Percentiles rank a stretch among this genome's conserved stretches.
Conservation (phyloP, 805 yeast species). For the Yarrowia deformans region DNA sequence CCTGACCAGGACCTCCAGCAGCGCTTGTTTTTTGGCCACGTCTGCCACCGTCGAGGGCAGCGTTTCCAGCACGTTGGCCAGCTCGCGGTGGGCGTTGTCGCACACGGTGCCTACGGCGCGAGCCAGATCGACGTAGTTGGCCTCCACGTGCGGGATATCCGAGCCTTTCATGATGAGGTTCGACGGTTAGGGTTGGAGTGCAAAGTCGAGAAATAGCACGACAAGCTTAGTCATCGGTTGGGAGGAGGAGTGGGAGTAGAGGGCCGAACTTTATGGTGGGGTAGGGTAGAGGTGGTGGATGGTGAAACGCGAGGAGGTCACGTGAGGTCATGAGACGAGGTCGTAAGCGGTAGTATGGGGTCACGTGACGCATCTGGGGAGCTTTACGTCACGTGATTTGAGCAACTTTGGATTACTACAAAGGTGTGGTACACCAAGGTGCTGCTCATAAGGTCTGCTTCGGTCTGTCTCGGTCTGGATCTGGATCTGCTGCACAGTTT, state of each 20-base stretch:
- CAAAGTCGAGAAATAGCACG: neutral
- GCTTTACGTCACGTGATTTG: no score
- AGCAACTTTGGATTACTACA: no score
- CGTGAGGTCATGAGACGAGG: no score
- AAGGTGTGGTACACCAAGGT: no score
- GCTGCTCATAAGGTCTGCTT: no score
- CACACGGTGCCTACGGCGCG: slow-evolving; percentile 66
- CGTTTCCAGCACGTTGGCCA: slow-evolving; percentile 66
- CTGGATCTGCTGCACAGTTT: no score
- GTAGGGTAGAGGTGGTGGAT: no score
- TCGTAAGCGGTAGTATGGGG: no score
- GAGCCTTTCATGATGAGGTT: slow-evolving; percentile 35
- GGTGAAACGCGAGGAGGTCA: no score
- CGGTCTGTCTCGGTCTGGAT: no score
- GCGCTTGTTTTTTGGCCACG: slow-evolving; percentile 66
- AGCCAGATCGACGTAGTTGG: slow-evolving; percentile 70
- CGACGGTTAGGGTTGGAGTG: slow-evolving; percentile 27
- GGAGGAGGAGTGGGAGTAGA: neutral
- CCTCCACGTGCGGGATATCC: slow-evolving; percentile 71
- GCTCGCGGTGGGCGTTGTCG: slow-evolving; percentile 67
- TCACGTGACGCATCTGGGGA: no score
- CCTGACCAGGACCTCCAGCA: slow-evolving; percentile 71
- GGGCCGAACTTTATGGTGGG: neutral
- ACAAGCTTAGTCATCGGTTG: slow-evolving; percentile 13
- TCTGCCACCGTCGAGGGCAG: slow-evolving; percentile 65